phyloP scores from a whole-genome alignment of 129 eudicot genomes.

The Escallonia rubra region DNA sequence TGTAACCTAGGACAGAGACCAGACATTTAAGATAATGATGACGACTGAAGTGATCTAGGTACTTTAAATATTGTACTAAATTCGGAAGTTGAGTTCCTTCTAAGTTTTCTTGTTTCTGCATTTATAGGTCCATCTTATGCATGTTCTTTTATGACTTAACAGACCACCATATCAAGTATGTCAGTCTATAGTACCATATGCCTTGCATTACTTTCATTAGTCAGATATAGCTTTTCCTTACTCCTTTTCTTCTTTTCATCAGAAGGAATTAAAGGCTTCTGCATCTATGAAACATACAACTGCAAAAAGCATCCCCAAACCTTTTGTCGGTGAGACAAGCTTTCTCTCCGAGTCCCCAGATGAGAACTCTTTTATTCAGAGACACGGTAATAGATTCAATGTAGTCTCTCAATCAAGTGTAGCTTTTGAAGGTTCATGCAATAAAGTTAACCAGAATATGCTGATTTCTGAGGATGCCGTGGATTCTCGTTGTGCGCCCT shows the following conservation, averaged over 20 bases:
- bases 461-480: conserved; percentile 31
- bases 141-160: too few relatives aligned
- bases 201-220: background rate
- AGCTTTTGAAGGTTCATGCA: conserved; percentile 25
- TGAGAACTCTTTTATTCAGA: conserved; percentile 55
- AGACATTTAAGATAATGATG: too few relatives aligned
- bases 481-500: conserved; percentile 32
- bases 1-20: too few relatives aligned
- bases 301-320: conserved; percentile 24
- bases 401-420: conserved; percentile 46
- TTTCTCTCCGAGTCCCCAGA: conserved; percentile 85
- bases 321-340: conserved; percentile 58
- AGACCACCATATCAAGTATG: too few relatives aligned
- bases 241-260: conserved; percentile 16
- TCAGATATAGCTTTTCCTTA: background rate
- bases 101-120: too few relatives aligned
- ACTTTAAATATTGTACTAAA: too few relatives aligned
- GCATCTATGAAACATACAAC: conserved; percentile 14
- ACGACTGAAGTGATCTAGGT: too few relatives aligned
- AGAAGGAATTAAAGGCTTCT: conserved; percentile 39
- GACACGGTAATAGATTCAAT: conserved; percentile 17
- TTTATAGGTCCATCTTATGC: too few relatives aligned
- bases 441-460: conserved; percentile 10
- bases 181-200: background rate
- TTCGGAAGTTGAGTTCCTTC: too few relatives aligned